These are phyloP conservation scores for Sistotremastrum suecicum DNA, from an alignment of 768 basidiomycete genomes.

Conservation along the genomic window DNA sequence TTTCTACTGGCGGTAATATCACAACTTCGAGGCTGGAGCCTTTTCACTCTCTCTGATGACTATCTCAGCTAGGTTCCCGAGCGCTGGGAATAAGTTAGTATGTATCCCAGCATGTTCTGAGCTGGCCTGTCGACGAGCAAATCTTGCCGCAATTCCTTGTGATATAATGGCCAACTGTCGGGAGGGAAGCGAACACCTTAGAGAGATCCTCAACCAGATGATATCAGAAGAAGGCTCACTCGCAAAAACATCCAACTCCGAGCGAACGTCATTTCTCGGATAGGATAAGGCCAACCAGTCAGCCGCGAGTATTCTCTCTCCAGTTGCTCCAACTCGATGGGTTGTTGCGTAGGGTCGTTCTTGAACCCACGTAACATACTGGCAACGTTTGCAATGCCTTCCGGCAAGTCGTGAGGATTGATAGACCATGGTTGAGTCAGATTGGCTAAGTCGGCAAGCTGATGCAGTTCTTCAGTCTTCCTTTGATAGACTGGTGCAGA, in stretches of 20 bases:
- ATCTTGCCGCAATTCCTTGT: constrained; percentile 84
- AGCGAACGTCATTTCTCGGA: constrained; percentile 64
- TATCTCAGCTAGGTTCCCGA: constrained; percentile 49
- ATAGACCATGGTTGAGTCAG: constrained; percentile 75
- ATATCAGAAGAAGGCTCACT: constrained; percentile 21
- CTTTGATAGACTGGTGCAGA: constrained; percentile 1
- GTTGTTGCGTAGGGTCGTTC: constrained; percentile 36
- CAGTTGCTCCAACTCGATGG: constrained; percentile 55
- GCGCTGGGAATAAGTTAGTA: constrained; percentile 33
- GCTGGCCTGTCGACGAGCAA: constrained; percentile 76
- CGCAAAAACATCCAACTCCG: constrained; percentile 79
- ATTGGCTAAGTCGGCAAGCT: constrained; percentile 83
- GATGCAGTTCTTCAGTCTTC: constrained; percentile 14
- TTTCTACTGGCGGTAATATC: no score
- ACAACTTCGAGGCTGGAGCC: constrained; percentile 2
- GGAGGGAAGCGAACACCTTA: constrained; percentile 6
- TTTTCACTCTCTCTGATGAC: constrained; percentile 15
- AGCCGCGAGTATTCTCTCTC: constrained; percentile 71
- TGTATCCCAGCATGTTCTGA: constrained; percentile 57
- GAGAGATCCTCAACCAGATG: not conserved
- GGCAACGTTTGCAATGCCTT: constrained; percentile 8
- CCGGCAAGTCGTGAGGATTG: constrained; percentile 26
- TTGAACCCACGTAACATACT: constrained; percentile 46
- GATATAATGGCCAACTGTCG: constrained; percentile 61
- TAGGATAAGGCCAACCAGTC: constrained; percentile 54